Evolutionary conservation across 2,329 filamentous ascomycete genomes (phyloP), one percentile per base, ranked within the genome.

Genomic region (Parascedosporium putredinis): DNA sequence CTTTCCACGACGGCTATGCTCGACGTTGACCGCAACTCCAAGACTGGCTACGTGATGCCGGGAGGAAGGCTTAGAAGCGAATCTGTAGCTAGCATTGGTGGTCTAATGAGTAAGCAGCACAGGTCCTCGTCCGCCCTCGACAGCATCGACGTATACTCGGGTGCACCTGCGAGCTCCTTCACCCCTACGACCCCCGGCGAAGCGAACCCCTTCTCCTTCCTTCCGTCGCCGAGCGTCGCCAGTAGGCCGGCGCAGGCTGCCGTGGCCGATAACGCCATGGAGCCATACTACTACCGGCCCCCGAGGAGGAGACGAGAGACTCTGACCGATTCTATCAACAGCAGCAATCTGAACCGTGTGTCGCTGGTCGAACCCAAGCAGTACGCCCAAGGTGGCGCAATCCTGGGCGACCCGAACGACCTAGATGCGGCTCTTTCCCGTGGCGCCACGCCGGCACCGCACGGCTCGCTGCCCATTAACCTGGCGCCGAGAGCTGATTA

Each of bases 1-100:
- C 76, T 86, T 49, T 95, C 88, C 4, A 88, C 82, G 55, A 78
- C 86, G 29, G 86, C 82, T 16, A 96, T 96, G 77, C 71, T 96
- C 47, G 77, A 79, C 52, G 70, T 77, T 29, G 83, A 86, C 12
- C 79, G 81, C 45, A 76, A 81, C 33, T 76, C 79, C 50, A 84
- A 86, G 60, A 74, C 64, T 10, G 76, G 78, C 12, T 82, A 79
- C 55, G 63, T 71, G 42, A 71, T 73, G 66, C 67, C 71, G 3
- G 66, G 68, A 51, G 76, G 78, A 12, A 73, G 78, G 51, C 58
- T 81, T 8, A 71, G 80, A 60, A 83, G 79, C 60, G 75, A 78
- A 59, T 83, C 80, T 14, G 76, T 73, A 27, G 78, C 74, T 45
- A 82, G 79, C 57, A 72, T 79, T 51, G 70, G 74, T 22, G 69